These are phyloP conservation scores for Annulohypoxylon bovei DNA, from an alignment of 495 filamentous ascomycete genomes.

Conservation along the genomic window DNA sequence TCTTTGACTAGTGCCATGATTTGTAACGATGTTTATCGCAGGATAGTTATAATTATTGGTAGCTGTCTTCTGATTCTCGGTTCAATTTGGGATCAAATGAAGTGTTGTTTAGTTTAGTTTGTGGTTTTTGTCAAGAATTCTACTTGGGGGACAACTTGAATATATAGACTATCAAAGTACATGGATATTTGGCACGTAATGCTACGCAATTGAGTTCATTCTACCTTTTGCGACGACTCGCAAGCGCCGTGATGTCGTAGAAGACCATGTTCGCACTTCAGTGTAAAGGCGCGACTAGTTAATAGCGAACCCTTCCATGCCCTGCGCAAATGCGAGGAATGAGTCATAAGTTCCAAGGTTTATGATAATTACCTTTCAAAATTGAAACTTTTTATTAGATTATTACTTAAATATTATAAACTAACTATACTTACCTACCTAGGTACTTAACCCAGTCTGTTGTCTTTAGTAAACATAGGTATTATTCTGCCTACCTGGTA, in stretches of 20 bases:
- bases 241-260: neutral
- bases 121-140: neutral
- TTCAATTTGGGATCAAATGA: neutral
- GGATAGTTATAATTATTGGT: neutral
- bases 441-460: too few species aligned
- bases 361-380: too few species aligned
- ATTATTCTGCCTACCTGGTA: too few species aligned
- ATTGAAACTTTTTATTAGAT: too few species aligned
- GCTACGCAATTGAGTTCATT: constrained; percentile 13
- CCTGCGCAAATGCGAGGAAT: constrained; percentile 31
- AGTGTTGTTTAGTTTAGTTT: neutral
- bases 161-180: constrained; percentile 7
- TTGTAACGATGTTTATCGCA: neutral
- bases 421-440: neutral
- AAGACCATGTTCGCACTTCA: constrained; percentile 23
- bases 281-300: neutral
- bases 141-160: neutral
- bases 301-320: neutral
- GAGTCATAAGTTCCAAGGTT: neutral
- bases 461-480: too few species aligned
- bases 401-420: too few species aligned
- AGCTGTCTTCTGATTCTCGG: neutral
- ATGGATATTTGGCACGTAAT: neutral
- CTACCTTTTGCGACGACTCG: neutral
- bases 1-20: neutral